These are phyloP conservation scores for Didymella segeticola DNA, from an alignment of 2,329 filamentous ascomycete species.

Conservation along the genomic window DNA sequence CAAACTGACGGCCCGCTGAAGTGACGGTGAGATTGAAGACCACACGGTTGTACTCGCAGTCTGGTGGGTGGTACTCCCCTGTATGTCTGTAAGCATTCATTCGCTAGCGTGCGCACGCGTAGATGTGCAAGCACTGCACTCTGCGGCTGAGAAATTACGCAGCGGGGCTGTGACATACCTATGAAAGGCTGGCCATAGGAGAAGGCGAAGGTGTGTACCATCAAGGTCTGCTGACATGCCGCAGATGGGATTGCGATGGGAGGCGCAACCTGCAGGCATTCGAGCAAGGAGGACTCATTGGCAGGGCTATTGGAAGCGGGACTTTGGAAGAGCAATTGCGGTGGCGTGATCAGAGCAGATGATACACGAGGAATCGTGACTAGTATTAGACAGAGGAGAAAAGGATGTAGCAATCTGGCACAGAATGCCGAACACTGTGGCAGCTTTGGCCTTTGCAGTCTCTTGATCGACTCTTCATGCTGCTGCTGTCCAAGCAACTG, in stretches of 20 bases:
- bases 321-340: slow-evolving; percentile 20
- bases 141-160: background rate
- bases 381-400: slow-evolving; percentile 44
- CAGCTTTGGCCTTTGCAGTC: slow-evolving; percentile 16
- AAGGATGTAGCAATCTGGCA: slow-evolving; percentile 24
- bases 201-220: slow-evolving; percentile 73
- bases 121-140: background rate
- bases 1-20: slow-evolving; percentile 75
- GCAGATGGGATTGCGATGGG: slow-evolving; percentile 63
- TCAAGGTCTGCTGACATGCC: slow-evolving; percentile 64
- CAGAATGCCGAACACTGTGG: slow-evolving; percentile 20
- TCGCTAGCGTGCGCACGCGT: too few species aligned
- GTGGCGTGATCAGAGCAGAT: slow-evolving; percentile 29
- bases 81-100: slow-evolving; percentile 10
- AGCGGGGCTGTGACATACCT: slow-evolving; percentile 56
- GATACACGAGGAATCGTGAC: slow-evolving; percentile 39
- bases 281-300: slow-evolving; percentile 51
- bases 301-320: slow-evolving; percentile 29
- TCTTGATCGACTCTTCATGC: slow-evolving; percentile 11
- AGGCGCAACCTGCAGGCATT: slow-evolving; percentile 73
- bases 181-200: slow-evolving; percentile 79
- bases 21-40: slow-evolving; percentile 78
- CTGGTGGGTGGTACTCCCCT: slow-evolving; percentile 71
- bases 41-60: slow-evolving; percentile 75
- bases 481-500: slow-evolving; percentile 22